Base-by-base conservation (phyloP, 129 eudicot genomes). In the sunflower (Helianthus annuus) region DNA sequence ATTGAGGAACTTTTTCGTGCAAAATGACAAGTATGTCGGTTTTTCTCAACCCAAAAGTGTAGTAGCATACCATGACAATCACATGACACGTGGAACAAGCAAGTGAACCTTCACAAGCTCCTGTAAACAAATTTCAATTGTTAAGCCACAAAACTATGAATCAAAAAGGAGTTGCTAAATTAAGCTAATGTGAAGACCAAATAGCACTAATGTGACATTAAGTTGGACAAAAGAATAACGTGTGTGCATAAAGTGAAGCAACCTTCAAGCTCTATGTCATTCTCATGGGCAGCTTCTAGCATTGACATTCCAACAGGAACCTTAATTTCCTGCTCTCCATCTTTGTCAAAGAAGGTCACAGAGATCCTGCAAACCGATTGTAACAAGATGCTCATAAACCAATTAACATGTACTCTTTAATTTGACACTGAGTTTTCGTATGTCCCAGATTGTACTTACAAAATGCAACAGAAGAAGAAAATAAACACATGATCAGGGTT, bases 261-360 rank as follows among this genome's bases (percentile, higher is more conserved):
- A 83, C 96, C 96, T 87, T 90, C 96, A 74, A 90, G 96, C 57
- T 90, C 96, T 70, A 90, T 80, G 70, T 90, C 94, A 79, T 87
- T 87, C 76, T 87, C 88, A 60, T 87, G 96, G 55, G 96, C 96
- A 73, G 94, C 96, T 83, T 90, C 96, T 55, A 90, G 79, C 88
- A 90, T 90, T 34, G 87, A 87, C 83, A 82, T 87, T 42, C 96
- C 96, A 73, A 87, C 70, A 2, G 91, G 96, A 51, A 90, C 96
- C 76, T 90, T 85, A 53, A 90, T 77, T 65, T 83, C 81, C 48
- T 75, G 78, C 81, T 90, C 65, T 48, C 89, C 96, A 75, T 87
- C 91, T 39, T 79, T 81, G 68, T 83, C 87, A 55, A 85, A 84
- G 71, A 90, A 90, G 44, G 94, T 90, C 64, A 90, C 96, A 22